These are phyloP conservation scores for Sporobolomyces phaffii DNA, from an alignment of 768 basidiomycete species.

Conservation along the genomic window DNA sequence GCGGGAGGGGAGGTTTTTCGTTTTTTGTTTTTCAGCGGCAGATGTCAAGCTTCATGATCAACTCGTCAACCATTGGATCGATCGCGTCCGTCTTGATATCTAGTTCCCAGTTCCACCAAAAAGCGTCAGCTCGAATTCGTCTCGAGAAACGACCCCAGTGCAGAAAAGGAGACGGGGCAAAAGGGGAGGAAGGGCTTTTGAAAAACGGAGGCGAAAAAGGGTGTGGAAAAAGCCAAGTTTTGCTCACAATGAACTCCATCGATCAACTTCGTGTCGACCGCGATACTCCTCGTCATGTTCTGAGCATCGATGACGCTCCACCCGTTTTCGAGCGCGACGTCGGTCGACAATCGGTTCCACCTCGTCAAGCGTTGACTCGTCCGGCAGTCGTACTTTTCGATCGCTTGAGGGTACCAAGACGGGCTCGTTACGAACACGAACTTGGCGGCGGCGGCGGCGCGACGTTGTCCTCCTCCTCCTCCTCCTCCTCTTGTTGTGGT, in stretches of 20 bases:
- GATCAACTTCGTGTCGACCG: slow-evolving; percentile 8
- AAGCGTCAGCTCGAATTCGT: too few relatives aligned
- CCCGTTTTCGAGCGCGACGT: background rate
- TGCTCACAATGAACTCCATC: slow-evolving; percentile 31
- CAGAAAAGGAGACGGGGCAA: too few relatives aligned
- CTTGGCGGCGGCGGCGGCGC: background rate
- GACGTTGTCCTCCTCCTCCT: background rate
- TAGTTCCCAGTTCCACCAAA: background rate
- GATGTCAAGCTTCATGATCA: slow-evolving; percentile 12
- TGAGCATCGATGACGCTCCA: slow-evolving; percentile 21
- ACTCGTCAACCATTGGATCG: slow-evolving; percentile 21
- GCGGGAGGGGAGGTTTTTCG: background rate
- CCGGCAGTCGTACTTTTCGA: slow-evolving; percentile 18
- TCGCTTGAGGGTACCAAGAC: slow-evolving; percentile 8
- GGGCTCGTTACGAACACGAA: slow-evolving; percentile 21
- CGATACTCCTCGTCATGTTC: background rate
- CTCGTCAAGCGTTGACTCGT: slow-evolving; percentile 12
- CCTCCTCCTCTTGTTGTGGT: background rate
- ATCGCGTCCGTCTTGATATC: slow-evolving; percentile 26
- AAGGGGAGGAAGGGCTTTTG: too few relatives aligned
- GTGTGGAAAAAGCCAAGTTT: too few relatives aligned
- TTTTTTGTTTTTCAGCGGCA: background rate
- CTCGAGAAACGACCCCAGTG: too few relatives aligned
- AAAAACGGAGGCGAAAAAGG: too few relatives aligned
- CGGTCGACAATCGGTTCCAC: background rate